Conservation (phyloP, 129 eudicot species). For the Deinandra increscens region DNA sequence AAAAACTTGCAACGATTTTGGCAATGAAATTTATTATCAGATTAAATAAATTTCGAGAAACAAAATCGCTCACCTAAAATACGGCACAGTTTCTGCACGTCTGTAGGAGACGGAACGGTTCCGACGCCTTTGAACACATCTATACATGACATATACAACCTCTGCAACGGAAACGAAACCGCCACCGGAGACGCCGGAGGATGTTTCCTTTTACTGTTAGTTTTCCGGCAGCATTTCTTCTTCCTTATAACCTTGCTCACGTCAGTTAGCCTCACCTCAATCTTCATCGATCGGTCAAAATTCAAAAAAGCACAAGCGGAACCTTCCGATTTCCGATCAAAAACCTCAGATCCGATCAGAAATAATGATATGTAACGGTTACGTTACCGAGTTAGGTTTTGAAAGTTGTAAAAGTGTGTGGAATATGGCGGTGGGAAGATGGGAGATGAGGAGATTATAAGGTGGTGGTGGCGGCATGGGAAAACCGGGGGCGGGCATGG, state of each 20-base stretch:
- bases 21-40: not conserved
- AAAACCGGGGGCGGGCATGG: conserved; percentile 50
- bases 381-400: conserved; percentile 7
- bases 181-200: conserved; percentile 16
- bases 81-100: conserved; percentile 48
- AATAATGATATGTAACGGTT: not conserved
- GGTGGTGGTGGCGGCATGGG: conserved; percentile 16
- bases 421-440: conserved; percentile 18
- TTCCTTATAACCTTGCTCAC: conserved; percentile 45
- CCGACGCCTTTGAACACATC: conserved; percentile 64
- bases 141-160: conserved; percentile 44
- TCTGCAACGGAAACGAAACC: conserved; percentile 43
- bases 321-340: conserved; percentile 14
- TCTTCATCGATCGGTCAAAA: conserved; percentile 29
- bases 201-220: conserved; percentile 12
- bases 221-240: conserved; percentile 40
- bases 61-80: conserved; percentile 52
- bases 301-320: not conserved
- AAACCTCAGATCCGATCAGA: conserved; percentile 16
- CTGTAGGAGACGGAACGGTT: conserved; percentile 51
- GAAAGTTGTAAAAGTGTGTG: not conserved
- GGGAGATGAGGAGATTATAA: conserved; percentile 20
- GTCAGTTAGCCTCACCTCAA: conserved; percentile 35
- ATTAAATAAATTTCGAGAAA: not conserved
- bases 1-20: conserved; percentile 8